A percentile compares a stretch with the other conserved stretches of the same genome.
Evolutionary conservation across 2,329 filamentous ascomycete genomes (phyloP).

Genomic region (Trichoderma sp.): DNA sequence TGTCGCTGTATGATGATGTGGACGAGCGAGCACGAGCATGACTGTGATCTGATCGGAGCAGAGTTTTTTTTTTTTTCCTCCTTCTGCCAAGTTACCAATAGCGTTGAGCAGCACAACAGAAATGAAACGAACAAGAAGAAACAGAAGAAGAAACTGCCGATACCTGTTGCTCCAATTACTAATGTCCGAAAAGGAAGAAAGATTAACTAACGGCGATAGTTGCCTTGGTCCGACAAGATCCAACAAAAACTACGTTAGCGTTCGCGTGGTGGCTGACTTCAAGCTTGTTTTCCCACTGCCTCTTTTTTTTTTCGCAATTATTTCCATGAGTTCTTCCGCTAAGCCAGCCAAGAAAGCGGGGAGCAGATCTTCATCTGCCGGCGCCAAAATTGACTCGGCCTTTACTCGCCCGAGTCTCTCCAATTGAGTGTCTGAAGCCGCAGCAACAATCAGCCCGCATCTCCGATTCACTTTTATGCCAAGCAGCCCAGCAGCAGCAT

Average conservation of each 20-base stretch:
- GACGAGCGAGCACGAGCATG: background rate
- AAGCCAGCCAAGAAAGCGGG: background rate
- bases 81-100: background rate
- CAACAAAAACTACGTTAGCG: background rate
- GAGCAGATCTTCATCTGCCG: constrained; percentile 5
- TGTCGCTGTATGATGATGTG: background rate
- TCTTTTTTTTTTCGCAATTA: background rate
- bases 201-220: background rate
- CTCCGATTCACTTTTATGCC: background rate
- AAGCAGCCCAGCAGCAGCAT: background rate
- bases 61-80: background rate
- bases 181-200: background rate
- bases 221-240: background rate
- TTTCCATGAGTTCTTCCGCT: background rate
- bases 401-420: background rate
- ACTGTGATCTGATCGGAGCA: background rate
- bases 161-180: background rate
- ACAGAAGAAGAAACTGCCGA: no score
- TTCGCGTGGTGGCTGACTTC: background rate
- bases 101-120: background rate
- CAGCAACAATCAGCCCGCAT: background rate
- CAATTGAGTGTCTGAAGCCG: background rate
- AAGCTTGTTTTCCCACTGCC: background rate
- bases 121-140: background rate
- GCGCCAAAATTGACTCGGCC: background rate